Evolutionary conservation across 1,284 basidiomycete genomes (phyloP), one percentile per base, ranked within the genome.

Genomic region (Naganishia cerealis): DNA sequence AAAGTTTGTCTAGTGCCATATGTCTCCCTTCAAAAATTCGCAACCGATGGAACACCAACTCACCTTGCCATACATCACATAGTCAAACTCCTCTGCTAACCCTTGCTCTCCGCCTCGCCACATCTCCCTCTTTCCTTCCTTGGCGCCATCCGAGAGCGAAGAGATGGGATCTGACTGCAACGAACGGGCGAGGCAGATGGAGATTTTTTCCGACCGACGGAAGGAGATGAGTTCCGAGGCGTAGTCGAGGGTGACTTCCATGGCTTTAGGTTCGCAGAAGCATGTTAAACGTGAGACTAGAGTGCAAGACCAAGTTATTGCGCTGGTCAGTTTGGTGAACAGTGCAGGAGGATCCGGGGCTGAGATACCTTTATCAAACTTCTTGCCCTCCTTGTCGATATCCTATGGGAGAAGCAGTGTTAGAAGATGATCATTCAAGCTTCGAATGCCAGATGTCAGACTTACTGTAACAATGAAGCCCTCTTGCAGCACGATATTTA

Each of bases 61-160:
- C 73, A 94, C 92, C 87, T 96, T 98, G 54, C 95, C 95, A 78
- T 92, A 94, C 94, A 98, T 97, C 72, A 99, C 95, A 83, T 99
- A 99, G 78, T 98, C 95, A 76, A 93, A 99, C 74, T 98, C 94
- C 70, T 94, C 91, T 71, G 97, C 94, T 39, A 99, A 80, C 0
- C 94, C 94, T 76, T 89, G 84, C 73, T 87, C 85, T 4, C 91
- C 90, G 62, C 78, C 75, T 61, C 80, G 91, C 91, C 65, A 91
- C 87, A 81, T 92, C 90, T 77, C 92, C 79, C 94, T 82, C 92
- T 94, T 94, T 66, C 85, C 82, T 71, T 91, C 87, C 79, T 91
- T 88, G 76, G 88, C 87, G 56, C 87, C 87, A 29, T 85, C 86
- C 48, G 71, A 70, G 4, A 84, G 83, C n/a, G 81, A 81, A n/a